Evolutionary conservation across 495 filamentous ascomycete species (phyloP).

Genomic region (Lasiosphaeria hispida): DNA sequence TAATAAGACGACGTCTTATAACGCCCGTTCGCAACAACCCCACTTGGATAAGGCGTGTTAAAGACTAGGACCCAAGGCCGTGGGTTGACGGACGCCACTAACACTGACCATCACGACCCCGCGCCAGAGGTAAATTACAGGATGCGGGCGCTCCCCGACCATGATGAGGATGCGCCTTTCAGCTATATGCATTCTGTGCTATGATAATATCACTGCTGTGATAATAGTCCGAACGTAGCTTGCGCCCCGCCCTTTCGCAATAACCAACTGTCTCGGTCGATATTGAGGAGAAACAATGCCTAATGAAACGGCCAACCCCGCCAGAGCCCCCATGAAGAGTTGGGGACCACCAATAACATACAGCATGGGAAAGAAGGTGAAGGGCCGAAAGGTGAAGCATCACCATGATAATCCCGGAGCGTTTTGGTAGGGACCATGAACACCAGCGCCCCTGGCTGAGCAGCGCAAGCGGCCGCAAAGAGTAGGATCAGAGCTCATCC

Average conservation of each 20-base stretch:
- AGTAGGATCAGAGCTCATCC: too few species aligned
- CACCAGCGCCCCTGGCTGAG: background rate
- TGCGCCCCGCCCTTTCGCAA: background rate
- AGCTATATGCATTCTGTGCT: conserved; percentile 17
- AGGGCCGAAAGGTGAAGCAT: conserved; percentile 2
- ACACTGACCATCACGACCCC: conserved; percentile 20
- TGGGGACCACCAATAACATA: background rate
- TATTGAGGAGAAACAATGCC: background rate
- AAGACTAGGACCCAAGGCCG: conserved; percentile 6
- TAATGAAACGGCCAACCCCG: background rate
- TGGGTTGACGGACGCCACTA: conserved; percentile 10
- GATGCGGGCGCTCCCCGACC: conserved; percentile 6
- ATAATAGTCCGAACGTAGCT: conserved; percentile 12
- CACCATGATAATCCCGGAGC: background rate
- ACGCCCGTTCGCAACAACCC: conserved; percentile 10
- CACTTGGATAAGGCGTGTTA: conserved; percentile 16
- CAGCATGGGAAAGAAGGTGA: background rate
- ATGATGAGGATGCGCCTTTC: conserved; percentile 3
- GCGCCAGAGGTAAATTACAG: conserved; percentile 13
- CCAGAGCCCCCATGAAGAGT: background rate
- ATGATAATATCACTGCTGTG: conserved; percentile 19
- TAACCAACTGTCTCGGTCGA: background rate
- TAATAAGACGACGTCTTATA: background rate
- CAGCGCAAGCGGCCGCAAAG: too few species aligned
- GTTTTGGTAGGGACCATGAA: background rate